Evolutionary conservation across 2,329 filamentous ascomycete species (phyloP).

Genomic region (Fusarium denticulatum): DNA sequence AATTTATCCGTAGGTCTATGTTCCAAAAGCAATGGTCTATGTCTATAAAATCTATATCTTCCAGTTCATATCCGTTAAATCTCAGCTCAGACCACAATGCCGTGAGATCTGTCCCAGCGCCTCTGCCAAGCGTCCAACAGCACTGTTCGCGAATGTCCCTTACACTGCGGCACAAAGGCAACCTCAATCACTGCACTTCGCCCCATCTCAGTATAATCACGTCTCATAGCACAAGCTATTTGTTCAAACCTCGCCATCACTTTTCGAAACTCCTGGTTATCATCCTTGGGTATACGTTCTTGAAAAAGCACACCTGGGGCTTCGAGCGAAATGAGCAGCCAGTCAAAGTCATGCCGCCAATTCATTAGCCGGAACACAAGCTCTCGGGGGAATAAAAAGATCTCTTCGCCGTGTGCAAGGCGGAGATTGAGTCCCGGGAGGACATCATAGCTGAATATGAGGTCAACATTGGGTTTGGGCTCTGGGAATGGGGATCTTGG

Average conservation of each 20-base stretch:
- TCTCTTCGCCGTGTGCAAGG: not conserved
- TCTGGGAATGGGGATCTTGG: not conserved
- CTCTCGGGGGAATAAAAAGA: not conserved
- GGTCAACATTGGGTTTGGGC: not conserved
- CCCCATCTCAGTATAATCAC: not conserved
- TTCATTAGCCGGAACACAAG: not conserved
- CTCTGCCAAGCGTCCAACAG: not conserved
- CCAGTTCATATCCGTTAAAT: not conserved
- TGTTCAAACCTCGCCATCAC: conserved; percentile 2
- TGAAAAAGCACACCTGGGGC: not conserved
- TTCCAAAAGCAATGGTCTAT: not conserved
- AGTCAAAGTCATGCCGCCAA: not conserved
- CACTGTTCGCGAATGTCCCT: not conserved
- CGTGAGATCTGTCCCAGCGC: not conserved
- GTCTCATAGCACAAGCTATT: not conserved
- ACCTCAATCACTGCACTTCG: conserved; percentile 5
- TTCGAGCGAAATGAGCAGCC: not conserved
- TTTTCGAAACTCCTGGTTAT: not conserved
- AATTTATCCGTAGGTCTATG: not conserved
- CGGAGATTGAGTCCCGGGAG: not conserved
- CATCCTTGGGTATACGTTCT: not conserved
- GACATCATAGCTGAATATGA: conserved; percentile 6
- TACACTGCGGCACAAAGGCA: not conserved
- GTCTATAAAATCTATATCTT: not conserved
- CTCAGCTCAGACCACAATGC: not conserved